phyloP scores from a whole-genome alignment of 208 protist genomes.

The Acanthamoeba sp. region DNA sequence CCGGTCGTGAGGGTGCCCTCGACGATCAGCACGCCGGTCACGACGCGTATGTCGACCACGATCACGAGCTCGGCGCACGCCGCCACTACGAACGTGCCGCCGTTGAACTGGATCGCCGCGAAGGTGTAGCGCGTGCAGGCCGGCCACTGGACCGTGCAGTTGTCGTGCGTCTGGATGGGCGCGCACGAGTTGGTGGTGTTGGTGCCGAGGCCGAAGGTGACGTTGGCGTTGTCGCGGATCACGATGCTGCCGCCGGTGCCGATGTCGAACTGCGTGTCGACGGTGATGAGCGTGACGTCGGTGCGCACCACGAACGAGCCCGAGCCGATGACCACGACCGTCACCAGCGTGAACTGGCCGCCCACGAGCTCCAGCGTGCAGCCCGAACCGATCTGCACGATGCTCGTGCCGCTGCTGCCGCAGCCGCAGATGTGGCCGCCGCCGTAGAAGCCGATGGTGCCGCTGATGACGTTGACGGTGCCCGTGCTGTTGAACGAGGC shows the following conservation, averaged over 20 bases:
- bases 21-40: constrained; percentile 39
- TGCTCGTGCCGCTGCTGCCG: not conserved
- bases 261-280: constrained; percentile 1
- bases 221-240: constrained; percentile 53
- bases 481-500: not conserved
- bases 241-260: constrained; percentile 3
- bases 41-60: not conserved
- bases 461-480: not conserved
- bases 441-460: not conserved
- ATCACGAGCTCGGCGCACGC: constrained; percentile 25
- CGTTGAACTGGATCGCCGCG: not conserved
- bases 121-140: not conserved
- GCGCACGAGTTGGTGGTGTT: not conserved
- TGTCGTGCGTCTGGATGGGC: constrained; percentile 4
- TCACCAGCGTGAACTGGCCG: not conserved
- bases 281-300: not conserved
- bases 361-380: not conserved
- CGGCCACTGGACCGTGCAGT: not conserved
- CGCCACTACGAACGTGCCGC: constrained; percentile 7
- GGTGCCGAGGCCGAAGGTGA: not conserved
- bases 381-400: not conserved
- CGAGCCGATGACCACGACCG: not conserved
- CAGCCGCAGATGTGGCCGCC: constrained; percentile 22
- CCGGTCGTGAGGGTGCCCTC: constrained; percentile 31
- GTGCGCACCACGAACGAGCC: not conserved